phyloP scores from a whole-genome alignment of 768 basidiomycete species.

The Pholiota molesta region DNA sequence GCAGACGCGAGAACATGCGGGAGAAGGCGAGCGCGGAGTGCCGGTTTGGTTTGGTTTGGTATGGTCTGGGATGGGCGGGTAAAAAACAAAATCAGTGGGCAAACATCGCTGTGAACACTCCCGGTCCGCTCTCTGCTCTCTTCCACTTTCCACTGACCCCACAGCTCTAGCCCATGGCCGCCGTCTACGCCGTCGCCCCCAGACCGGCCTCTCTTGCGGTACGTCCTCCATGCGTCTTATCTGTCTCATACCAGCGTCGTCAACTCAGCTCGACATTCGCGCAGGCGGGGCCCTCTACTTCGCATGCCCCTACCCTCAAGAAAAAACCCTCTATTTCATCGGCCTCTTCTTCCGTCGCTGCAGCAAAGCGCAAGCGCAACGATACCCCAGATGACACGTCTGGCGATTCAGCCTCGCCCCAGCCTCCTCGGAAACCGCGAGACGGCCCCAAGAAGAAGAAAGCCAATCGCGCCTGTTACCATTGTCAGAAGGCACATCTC shows the following conservation, averaged over 20 bases:
- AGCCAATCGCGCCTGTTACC: slow-evolving; percentile 90
- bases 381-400: slow-evolving; percentile 60
- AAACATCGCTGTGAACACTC: slow-evolving; percentile 22
- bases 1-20: slow-evolving; percentile 30
- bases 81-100: slow-evolving; percentile 30
- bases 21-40: slow-evolving; percentile 12
- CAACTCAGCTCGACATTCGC: slow-evolving; percentile 29
- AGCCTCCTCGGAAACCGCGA: slow-evolving; percentile 54
- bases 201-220: slow-evolving; percentile 35
- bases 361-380: slow-evolving; percentile 63
- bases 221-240: slow-evolving; percentile 30
- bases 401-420: slow-evolving; percentile 43
- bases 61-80: slow-evolving; percentile 26
- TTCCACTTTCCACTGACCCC: slow-evolving; percentile 22
- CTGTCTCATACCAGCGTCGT: slow-evolving; percentile 33
- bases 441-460: slow-evolving; percentile 94
- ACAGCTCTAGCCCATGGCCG: slow-evolving; percentile 31
- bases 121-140: slow-evolving; percentile 33
- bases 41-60: slow-evolving; percentile 19
- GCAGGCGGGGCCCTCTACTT: slow-evolving; percentile 45
- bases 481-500: slow-evolving; percentile 96
- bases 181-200: slow-evolving; percentile 40
- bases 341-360: slow-evolving; percentile 19
- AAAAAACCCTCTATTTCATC: slow-evolving; percentile 34
- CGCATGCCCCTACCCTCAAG: slow-evolving; percentile 35